Evolutionary conservation across 1,284 basidiomycete species (phyloP).

Genomic region (Fomitopsis schrenkii): DNA sequence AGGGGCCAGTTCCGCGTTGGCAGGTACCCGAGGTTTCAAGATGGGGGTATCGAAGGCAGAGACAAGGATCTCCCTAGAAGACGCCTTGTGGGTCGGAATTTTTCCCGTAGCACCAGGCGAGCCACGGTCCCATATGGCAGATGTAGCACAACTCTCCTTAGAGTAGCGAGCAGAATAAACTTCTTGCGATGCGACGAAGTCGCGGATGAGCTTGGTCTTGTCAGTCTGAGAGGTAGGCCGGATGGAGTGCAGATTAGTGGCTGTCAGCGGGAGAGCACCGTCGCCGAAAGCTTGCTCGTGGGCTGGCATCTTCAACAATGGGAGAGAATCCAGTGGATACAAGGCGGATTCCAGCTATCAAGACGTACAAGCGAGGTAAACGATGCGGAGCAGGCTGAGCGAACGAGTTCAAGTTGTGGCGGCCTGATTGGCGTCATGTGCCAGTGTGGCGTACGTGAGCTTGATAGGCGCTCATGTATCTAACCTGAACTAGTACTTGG

Average conservation of each 20-base stretch:
- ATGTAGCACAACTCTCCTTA: constrained; percentile 34
- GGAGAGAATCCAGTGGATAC: too few relatives aligned
- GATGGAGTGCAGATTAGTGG: constrained; percentile 13
- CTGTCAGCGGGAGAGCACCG: constrained; percentile 5
- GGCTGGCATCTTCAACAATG: not conserved
- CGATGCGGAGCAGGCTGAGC: not conserved
- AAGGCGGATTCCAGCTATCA: too few relatives aligned
- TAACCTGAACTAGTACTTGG: too few relatives aligned
- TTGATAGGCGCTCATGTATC: too few relatives aligned
- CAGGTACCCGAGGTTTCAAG: constrained; percentile 41
- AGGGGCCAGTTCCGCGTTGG: not conserved
- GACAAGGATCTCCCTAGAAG: constrained; percentile 8
- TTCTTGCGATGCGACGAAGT: constrained; percentile 49
- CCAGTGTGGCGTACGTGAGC: too few relatives aligned
- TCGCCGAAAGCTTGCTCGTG: not conserved
- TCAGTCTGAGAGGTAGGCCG: constrained; percentile 13
- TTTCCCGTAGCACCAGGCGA: not conserved
- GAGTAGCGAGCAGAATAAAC: constrained; percentile 41
- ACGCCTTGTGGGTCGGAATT: not conserved
- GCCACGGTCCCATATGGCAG: constrained; percentile 26
- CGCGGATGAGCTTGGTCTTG: constrained; percentile 41
- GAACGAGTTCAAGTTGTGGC: not conserved
- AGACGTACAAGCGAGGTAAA: too few relatives aligned
- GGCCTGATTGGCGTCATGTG: too few relatives aligned
- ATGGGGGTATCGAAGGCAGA: constrained; percentile 55